Evolutionary conservation across 75 land plant genomes (phyloP), one percentile per base, ranked within the genome.

Genomic region (Pinus albicaulis): DNA sequence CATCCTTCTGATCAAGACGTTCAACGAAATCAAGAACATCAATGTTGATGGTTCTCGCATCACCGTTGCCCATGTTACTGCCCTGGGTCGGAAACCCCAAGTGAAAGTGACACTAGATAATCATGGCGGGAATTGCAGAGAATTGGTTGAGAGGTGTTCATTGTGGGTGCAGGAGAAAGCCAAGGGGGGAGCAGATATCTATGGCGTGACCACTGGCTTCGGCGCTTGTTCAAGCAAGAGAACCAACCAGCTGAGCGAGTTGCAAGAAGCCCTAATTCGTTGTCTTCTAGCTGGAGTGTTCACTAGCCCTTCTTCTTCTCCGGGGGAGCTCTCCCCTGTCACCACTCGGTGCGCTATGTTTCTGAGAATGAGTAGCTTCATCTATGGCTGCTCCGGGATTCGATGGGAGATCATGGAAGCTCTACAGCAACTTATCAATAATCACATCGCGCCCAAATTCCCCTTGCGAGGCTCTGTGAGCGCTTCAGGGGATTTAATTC

Each of bases 351-450:
- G 74, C 14, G 83, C 88, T 34, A 92, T 92, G 88, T 82, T 92
- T 56, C 90, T 92, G 13, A 59, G 93, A 4, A 89, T 87, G 17
- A 91, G 89, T 73, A 89, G 85, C 12, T 82, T 91, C 56, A 76
- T 89, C 85, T 92, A 90, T 57, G 93, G 93, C 75, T 91, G 76
- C 81, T 91, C 93, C 4, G 93, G 93, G 14, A 89, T 89, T 59
- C 80, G 93, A 44, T 91, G 89, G 90, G 92, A 87, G 78, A 62
- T 91, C 38, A 68, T 91, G n/a, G 88, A 85, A 31, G 80, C 87
- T n/a, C 82, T 91, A 75, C 71, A 75, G 41, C 76, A 80, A 69
- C 82, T 92, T 31, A 78, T 92, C 78, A 90, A 90, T 74, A 41
- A 74, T 7, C 78, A 83, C n/a, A 60, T 92, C 20, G 85, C 86